Evolutionary conservation across 768 basidiomycete species (phyloP).

Genomic region (Mrakia frigida): DNA sequence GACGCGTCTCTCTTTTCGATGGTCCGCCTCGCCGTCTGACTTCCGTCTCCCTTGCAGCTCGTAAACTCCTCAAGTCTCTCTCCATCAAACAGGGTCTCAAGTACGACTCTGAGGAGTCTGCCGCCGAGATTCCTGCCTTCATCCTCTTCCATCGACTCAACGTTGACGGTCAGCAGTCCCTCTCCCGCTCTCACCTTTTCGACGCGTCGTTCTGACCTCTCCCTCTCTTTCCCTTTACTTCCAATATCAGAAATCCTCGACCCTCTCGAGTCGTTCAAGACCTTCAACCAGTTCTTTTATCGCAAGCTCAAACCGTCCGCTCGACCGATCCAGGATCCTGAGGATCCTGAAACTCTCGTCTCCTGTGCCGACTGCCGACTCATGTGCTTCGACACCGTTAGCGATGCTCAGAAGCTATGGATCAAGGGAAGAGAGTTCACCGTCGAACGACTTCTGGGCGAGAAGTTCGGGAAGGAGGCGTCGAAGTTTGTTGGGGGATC

Average conservation of each 20-base stretch:
- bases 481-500: conserved; percentile 73
- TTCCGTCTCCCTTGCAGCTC: conserved; percentile 50
- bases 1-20: conserved; percentile 5
- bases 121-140: conserved; percentile 74
- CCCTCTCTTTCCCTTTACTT: no score
- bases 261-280: conserved; percentile 77
- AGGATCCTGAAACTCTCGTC: conserved; percentile 72
- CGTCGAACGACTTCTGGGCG: conserved; percentile 70
- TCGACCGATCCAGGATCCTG: conserved; percentile 64
- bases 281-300: conserved; percentile 79
- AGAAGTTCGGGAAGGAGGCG: conserved; percentile 63
- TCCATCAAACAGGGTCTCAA: conserved; percentile 92
- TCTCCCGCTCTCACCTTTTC: conserved; percentile 42
- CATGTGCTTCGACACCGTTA: conserved; percentile 83
- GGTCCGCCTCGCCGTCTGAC: neutral
- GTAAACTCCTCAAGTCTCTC: conserved; percentile 76
- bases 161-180: conserved; percentile 49
- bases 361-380: conserved; percentile 93
- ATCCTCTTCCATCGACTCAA: conserved; percentile 85
- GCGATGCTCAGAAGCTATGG: conserved; percentile 84
- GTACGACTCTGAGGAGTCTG: conserved; percentile 81
- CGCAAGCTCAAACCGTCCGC: conserved; percentile 81
- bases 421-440: conserved; percentile 96
- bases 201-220: neutral
- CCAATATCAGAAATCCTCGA: conserved; percentile 53